Evolutionary conservation across 2,329 filamentous ascomycete species (phyloP), one percentile per base, ranked within the genome.

Genomic region (Colletotrichum orchidophilum): DNA sequence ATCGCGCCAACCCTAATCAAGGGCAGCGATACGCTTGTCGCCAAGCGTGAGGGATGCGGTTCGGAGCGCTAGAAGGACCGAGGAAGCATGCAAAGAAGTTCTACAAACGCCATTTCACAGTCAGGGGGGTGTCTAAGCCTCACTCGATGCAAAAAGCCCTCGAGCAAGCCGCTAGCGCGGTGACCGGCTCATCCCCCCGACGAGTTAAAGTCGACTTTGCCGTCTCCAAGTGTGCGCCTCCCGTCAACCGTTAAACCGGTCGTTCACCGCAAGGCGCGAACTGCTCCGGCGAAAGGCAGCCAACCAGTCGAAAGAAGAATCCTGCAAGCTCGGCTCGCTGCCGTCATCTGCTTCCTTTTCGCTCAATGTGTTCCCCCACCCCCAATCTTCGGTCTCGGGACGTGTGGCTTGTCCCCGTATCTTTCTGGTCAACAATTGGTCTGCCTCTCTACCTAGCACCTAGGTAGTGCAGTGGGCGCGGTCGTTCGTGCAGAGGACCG

Each of bases 1-100:
- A 46, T 46, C 18, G 39, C 39, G n/a, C 39, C 39, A 46, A 46
- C 39, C 39, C 39, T 46, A 46, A n/a, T 46, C 39, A n/a, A 46
- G 39, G n/a, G 39, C 39, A 70, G 49, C 24, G 24, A 54, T 66
- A 62, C 57, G 29, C 55, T 39, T 71, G n/a, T 42, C 49, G 59
- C 60, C 66, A 65, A 72, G 70, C 66, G 64, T 26, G 31, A 29
- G 35, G 39, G 49, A 61, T 62, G 70, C 54, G 66, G 3, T 49
- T 57, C 65, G 65, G 66, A 50, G 60, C 72, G 70, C 72, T 73
- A 73, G 72, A 73, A 73, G 66, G 58, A 35, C 66, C 58, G 62
- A 66, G 50, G 72, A 73, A 73, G 66, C 27, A 60, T 71, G 72
- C 63, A 70, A 27, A 58, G 72, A 73, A 73, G 54, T 35, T 26